Evolutionary conservation across 805 yeast species (phyloP).

Genomic region (Yamadazyma endophytica): DNA sequence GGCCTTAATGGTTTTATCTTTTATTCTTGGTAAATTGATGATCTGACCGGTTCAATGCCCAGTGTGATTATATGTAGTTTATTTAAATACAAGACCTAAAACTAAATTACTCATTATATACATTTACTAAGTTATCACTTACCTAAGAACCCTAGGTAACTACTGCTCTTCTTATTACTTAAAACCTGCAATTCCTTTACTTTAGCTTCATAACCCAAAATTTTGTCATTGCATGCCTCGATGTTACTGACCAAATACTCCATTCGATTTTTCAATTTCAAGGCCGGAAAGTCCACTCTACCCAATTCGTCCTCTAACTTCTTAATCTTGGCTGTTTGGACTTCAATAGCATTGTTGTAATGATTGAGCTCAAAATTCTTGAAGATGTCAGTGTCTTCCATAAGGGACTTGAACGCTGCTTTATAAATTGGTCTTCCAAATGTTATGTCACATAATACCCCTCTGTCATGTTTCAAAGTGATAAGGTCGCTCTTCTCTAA

Average conservation of each 20-base stretch:
- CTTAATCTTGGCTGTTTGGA: conserved; percentile 60
- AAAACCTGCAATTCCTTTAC: conserved; percentile 25
- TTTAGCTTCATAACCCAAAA: conserved; percentile 25
- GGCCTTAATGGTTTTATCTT: conserved; percentile 43
- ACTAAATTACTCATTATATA: no score
- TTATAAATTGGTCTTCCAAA: conserved; percentile 84
- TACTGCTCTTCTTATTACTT: no score
- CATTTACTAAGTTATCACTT: no score
- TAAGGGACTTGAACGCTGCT: conserved; percentile 72
- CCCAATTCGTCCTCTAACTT: conserved; percentile 69
- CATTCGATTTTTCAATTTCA: conserved; percentile 56
- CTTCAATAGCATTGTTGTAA: conserved; percentile 47
- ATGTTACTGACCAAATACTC: conserved; percentile 67
- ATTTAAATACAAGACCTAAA: no score
- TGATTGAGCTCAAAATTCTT: conserved; percentile 64
- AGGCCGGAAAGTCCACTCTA: conserved; percentile 41
- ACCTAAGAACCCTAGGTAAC: no score
- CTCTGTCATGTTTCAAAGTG: conserved; percentile 68
- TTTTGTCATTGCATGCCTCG: conserved; percentile 49
- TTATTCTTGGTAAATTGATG: conserved; percentile 72
- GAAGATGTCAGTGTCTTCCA: conserved; percentile 51
- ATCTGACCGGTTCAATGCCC: no score
- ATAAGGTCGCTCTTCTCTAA: conserved; percentile 80
- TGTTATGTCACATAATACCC: conserved; percentile 57
- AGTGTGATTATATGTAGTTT: no score